Base-by-base conservation (phyloP, 768 basidiomycete genomes). In the Zangia roseola region DNA sequence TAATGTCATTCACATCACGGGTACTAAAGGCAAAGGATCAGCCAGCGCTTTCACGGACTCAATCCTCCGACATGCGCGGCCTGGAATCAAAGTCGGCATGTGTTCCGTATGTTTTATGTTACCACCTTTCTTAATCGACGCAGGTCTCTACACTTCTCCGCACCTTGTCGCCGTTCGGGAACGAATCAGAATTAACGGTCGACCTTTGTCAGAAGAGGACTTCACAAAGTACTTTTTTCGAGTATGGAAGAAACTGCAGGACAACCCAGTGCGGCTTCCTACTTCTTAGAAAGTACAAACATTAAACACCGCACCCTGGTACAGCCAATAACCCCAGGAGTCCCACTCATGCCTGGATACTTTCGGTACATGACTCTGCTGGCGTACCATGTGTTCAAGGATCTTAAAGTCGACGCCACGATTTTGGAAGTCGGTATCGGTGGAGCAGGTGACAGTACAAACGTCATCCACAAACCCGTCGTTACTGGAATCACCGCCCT, bases 21-120 rank as follows among this genome's bases (percentile, higher is more conserved):
- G 95, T 4, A 98, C 97, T 5, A 99, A 99, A 71, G 95, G 95
- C 28, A 99, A 99, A 67, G 95, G 95, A 7, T 98, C 95, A 4
- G 94, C 97, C 1, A 91, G 90, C 55, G 95, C 97, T 8, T 98
- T 98, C 60, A 80, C 82, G 5, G 88, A 93, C 59, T 90, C 88
- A 10, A 84, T 97, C 45, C 73, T 98, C 42, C 81, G 91, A n/a
- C 76, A 79, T 50, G 69, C 78, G n/a, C 78, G 71, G 55, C 86
- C 94, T 7, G 70, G 76, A 2, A 90, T 86, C 75, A 94, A 84
- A 74, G 80, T 90, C 54, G 95, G 93, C 90, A 62, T 55, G 83
- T 60, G 14, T 33, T 33, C 12, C 12, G 7, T 34, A 20, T 40
- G 45, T 31, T 28, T 21, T 23, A 6, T 26, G 1, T 24, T 2